Conservation (phyloP, 805 yeast genomes). For the Sugiyamaella lignohabitans region DNA sequence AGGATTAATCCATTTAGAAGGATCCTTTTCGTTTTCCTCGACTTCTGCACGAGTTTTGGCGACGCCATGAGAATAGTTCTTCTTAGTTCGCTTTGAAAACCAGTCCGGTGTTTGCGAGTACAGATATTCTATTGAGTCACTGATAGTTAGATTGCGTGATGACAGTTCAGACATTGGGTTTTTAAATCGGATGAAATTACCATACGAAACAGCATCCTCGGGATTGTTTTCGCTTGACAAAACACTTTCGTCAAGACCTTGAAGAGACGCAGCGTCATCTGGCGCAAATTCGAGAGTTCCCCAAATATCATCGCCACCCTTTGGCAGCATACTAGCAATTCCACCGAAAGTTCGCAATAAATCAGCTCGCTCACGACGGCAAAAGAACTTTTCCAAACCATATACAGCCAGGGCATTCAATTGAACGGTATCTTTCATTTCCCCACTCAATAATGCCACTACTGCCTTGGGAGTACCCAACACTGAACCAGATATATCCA, state of each 20-base stretch:
- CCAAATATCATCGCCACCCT: constrained; percentile 90
- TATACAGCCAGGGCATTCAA: constrained; percentile 87
- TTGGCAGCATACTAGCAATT: constrained; percentile 90
- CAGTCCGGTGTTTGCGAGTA: constrained; percentile 65
- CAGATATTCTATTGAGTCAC: constrained; percentile 60
- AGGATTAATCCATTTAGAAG: constrained; percentile 88
- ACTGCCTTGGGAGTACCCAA: constrained; percentile 93
- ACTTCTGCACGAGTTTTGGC: constrained; percentile 59
- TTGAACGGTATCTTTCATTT: constrained; percentile 96
- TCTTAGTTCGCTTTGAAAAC: constrained; percentile 58
- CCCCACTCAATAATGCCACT: constrained; percentile 91
- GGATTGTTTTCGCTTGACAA: neutral
- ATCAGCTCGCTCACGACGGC: constrained; percentile 80
- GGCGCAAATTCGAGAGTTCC: constrained; percentile 66
- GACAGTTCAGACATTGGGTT: constrained; percentile 41
- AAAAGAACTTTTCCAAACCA: constrained; percentile 90
- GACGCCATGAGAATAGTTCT: constrained; percentile 74
- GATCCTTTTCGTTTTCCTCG: constrained; percentile 56
- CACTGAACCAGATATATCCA: constrained; percentile 84
- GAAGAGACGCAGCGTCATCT: constrained; percentile 44
- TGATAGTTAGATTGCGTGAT: constrained; percentile 52
- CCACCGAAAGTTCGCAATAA: constrained; percentile 90
- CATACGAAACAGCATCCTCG: constrained; percentile 43
- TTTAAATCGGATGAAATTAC: constrained; percentile 65
- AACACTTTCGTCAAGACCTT: constrained; percentile 9